Conservation (phyloP, 306 rosid species). For the cucumber (Cucumis sativus) region DNA sequence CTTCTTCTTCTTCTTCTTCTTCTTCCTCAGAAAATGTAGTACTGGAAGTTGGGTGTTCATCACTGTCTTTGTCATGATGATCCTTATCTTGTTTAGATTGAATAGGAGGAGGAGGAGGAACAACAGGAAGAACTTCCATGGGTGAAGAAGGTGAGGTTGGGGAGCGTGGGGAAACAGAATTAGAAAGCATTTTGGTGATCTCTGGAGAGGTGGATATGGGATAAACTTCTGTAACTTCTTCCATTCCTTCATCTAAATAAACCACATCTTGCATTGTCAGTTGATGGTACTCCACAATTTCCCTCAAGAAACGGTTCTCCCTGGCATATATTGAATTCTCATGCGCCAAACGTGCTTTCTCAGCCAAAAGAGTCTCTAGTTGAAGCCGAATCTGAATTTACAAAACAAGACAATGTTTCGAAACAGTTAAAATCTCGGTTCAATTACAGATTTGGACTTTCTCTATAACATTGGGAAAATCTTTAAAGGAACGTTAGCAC, state of each 20-base stretch:
- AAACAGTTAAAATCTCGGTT: background rate
- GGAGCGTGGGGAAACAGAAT: constrained; percentile 30
- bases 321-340: constrained; percentile 81
- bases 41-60: constrained; percentile 16
- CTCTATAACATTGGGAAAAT: no score
- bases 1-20: constrained; percentile 21
- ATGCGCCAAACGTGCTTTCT: constrained; percentile 77
- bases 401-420: no score
- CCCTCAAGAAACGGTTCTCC: constrained; percentile 90
- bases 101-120: background rate
- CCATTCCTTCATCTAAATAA: constrained; percentile 73
- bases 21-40: constrained; percentile 18
- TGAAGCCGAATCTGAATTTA: constrained; percentile 67
- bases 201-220: constrained; percentile 32
- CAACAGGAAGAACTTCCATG: constrained; percentile 25
- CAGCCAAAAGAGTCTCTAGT: constrained; percentile 84
- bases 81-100: constrained; percentile 12
- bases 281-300: constrained; percentile 92
- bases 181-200: constrained; percentile 17
- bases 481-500: background rate
- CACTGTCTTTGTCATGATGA: constrained; percentile 18
- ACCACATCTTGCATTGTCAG: constrained; percentile 95
- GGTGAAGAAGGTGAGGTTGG: constrained; percentile 27
- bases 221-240: constrained; percentile 74
- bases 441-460: no score